Evolutionary conservation across 2,329 filamentous ascomycete species (phyloP).

Genomic region (Westerdykella sp.): DNA sequence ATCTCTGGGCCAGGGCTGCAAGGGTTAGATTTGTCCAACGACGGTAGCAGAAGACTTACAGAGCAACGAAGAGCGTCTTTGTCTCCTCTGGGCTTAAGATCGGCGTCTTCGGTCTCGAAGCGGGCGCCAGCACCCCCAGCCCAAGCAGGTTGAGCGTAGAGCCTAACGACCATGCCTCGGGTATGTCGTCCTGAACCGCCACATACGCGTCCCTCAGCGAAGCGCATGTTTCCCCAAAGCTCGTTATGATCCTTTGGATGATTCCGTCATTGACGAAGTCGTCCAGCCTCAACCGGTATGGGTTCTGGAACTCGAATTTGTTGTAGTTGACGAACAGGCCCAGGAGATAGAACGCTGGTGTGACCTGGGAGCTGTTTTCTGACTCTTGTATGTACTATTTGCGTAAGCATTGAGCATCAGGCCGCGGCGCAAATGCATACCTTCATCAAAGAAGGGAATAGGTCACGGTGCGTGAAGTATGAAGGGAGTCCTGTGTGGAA

Average conservation of each 20-base stretch:
- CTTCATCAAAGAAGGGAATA: constrained; percentile 94
- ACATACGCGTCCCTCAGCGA: constrained; percentile 69
- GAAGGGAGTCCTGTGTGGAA: constrained; percentile 92
- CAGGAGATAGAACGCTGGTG: constrained; percentile 74
- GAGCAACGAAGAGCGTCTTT: constrained; percentile 69
- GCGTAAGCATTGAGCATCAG: not conserved
- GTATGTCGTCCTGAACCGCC: constrained; percentile 80
- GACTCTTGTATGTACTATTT: constrained; percentile 73
- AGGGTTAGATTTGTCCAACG: constrained; percentile 6
- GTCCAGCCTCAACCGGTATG: constrained; percentile 83
- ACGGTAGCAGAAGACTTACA: constrained; percentile 51
- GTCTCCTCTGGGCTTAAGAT: constrained; percentile 70
- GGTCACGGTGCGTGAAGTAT: constrained; percentile 89
- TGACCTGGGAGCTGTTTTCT: constrained; percentile 53
- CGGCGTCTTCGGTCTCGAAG: constrained; percentile 53
- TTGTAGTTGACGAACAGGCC: constrained; percentile 95
- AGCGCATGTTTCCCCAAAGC: constrained; percentile 67
- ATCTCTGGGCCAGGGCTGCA: constrained; percentile 70
- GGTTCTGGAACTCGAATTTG: constrained; percentile 98
- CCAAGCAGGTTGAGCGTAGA: constrained; percentile 80
- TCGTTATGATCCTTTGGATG: constrained; percentile 74
- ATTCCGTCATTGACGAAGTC: constrained; percentile 91
- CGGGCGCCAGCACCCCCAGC: constrained; percentile 66
- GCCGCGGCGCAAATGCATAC: constrained; percentile 39
- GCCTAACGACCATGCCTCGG: constrained; percentile 80